Evolutionary conservation across 192 early-diverging fungal genomes (phyloP).

Genomic region (Linnemannia hyalina): DNA sequence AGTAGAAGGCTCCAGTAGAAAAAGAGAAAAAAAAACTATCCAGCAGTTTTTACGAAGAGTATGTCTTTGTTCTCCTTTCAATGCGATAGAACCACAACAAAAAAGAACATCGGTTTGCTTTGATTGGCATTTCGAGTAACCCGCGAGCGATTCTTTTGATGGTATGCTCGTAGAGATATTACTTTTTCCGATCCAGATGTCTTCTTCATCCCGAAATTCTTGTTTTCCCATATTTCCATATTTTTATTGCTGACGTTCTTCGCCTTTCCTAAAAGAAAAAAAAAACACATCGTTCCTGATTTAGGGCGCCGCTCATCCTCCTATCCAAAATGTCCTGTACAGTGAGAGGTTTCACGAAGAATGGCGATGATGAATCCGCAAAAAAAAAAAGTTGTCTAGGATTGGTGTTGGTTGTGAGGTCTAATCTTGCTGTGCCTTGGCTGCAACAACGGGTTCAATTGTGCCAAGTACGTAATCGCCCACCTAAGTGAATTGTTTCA

Average conservation of each 20-base stretch:
- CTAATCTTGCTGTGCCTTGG: slow-evolving; percentile 80
- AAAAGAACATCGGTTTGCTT: no score
- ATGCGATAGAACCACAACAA: no score
- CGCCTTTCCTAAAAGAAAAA: no score
- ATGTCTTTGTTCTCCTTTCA: no score
- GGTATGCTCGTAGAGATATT: no score
- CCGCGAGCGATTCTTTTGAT: no score
- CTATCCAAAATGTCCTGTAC: slow-evolving; percentile 7
- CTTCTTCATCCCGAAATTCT: not conserved
- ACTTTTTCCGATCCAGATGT: no score
- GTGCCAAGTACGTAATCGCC: slow-evolving; percentile 91
- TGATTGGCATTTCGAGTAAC: no score
- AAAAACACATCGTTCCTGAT: not conserved
- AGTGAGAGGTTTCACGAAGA: not conserved
- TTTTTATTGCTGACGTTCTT: not conserved
- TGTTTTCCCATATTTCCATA: not conserved
- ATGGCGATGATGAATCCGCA: not conserved
- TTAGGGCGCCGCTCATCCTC: not conserved
- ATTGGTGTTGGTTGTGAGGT: slow-evolving; percentile 28
- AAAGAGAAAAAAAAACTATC: no score
- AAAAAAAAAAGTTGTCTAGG: not conserved
- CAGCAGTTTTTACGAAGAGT: no score
- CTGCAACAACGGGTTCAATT: slow-evolving; percentile 85
- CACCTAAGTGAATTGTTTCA: slow-evolving; percentile 70
- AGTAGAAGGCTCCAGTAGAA: no score